Base-by-base conservation (phyloP, 495 filamentous ascomycete species). In the Penicillium egyptiacum region DNA sequence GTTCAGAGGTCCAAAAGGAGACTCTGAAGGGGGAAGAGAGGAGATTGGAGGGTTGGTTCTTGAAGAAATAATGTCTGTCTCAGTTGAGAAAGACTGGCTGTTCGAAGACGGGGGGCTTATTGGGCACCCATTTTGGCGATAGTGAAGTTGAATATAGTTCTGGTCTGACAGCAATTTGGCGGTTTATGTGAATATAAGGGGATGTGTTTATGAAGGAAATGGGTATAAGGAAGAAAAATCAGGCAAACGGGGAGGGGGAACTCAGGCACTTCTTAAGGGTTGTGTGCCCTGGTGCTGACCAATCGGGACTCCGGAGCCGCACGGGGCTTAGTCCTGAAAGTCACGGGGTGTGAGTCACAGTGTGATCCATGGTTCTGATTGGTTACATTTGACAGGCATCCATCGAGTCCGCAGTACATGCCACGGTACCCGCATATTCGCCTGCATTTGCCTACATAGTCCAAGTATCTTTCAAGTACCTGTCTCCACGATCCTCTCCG, bases 1-100 rank as follows among this genome's bases (percentile, higher is more conserved):
- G 78, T 82, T 82, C 79, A 81, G 76, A 84, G 81, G 67, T 76
- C 76, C 81, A 58, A 70, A 56, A 73, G 70, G 70, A 76, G 69
- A 67, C 75, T 79, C 74, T 77, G 73, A 73, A 69, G 71, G 49
- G 57, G 61, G 63, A 23, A 59, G 62, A 62, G 74, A 70, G 66
- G 75, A 75, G 75, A 67, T 63, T 67, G 57, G 58, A 55, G 51
- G 60, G 41, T 68, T 58, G 58, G 63, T 73, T 73, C 72, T 53
- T 64, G 75, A 67, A 79, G 69, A 60, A 74, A 83, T 80, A 55
- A 58, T 81, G 81, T 74, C 79, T 73, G 73, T 75, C 76, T 72
- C 74, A 45, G 50, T 47, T 35, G 70, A 75, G 70, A 77, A 72
- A 77, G 75, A 75, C 73, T 66, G 62, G 58, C 49, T 55, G 40